These are phyloP conservation scores for Phytophthora pistaciae DNA, from an alignment of 352 stramenopile species.

Conservation along the genomic window DNA sequence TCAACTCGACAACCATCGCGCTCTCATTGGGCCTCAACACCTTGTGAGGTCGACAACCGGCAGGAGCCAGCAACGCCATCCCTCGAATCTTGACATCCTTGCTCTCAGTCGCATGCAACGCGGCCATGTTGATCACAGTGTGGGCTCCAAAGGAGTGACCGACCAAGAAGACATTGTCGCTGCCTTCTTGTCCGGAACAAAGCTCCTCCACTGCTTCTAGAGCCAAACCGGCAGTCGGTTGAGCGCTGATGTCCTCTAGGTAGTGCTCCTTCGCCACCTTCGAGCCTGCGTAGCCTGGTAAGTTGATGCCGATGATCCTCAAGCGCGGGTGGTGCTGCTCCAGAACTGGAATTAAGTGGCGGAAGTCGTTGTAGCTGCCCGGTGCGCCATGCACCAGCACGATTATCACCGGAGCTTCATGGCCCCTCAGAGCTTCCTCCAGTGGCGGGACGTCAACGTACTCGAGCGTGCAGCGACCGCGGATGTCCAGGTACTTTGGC, in stretches of 20 bases:
- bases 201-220: slow-evolving; percentile 41
- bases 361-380: slow-evolving; percentile 63
- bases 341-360: slow-evolving; percentile 56
- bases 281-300: slow-evolving; percentile 58
- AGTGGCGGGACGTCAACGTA: slow-evolving; percentile 40
- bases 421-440: neutral
- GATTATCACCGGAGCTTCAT: slow-evolving; percentile 38
- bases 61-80: slow-evolving; percentile 50
- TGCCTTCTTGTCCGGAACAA: slow-evolving; percentile 24
- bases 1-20: slow-evolving; percentile 36
- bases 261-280: slow-evolving; percentile 35
- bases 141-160: slow-evolving; percentile 68
- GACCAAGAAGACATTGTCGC: slow-evolving; percentile 49
- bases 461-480: slow-evolving; percentile 40
- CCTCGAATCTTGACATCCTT: slow-evolving; percentile 29
- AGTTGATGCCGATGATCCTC: slow-evolving; percentile 66
- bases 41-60: slow-evolving; percentile 53
- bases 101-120: slow-evolving; percentile 29
- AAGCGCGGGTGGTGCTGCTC: slow-evolving; percentile 22
- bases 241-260: slow-evolving; percentile 41
- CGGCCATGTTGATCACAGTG: slow-evolving; percentile 57
- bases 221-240: slow-evolving; percentile 39
- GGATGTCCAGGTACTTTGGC: slow-evolving; percentile 38
- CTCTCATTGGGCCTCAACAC: slow-evolving; percentile 46
- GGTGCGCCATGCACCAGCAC: slow-evolving; percentile 69